These are phyloP conservation scores for Coprinopsis strossmayeri DNA, from an alignment of 768 basidiomycete genomes.

Conservation along the genomic window DNA sequence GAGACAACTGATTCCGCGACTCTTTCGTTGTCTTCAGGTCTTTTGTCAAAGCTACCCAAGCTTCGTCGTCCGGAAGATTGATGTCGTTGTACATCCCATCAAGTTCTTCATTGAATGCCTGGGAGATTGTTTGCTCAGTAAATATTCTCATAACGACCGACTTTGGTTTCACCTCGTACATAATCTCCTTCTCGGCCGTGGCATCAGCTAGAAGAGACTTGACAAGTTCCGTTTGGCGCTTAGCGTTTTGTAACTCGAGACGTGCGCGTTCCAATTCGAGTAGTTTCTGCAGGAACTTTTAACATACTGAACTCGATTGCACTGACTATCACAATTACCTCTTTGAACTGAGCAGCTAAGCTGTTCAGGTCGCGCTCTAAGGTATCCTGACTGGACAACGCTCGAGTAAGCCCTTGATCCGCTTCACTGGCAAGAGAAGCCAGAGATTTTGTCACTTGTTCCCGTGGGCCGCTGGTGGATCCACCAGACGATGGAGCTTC, in stretches of 20 bases:
- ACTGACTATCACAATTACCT: no score
- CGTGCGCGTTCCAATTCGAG: constrained; percentile 57
- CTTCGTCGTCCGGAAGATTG: constrained; percentile 75
- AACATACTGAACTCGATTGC: no score
- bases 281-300: constrained; percentile 35
- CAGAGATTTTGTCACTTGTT: constrained; percentile 37
- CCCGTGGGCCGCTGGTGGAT: constrained; percentile 20
- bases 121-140: no score
- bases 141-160: not conserved
- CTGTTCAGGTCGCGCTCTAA: constrained; percentile 44
- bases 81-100: constrained; percentile 87
- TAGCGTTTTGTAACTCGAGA: constrained; percentile 60
- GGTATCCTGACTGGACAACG: constrained; percentile 47
- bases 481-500: constrained; percentile 21
- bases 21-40: constrained; percentile 76
- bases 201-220: constrained; percentile 72
- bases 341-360: constrained; percentile 45
- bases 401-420: constrained; percentile 48
- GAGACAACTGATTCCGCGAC: constrained; percentile 59
- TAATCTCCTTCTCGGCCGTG: constrained; percentile 84
- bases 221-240: constrained; percentile 72
- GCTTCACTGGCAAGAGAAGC: constrained; percentile 50
- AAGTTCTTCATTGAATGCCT: constrained; percentile 94
- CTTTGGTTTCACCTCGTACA: constrained; percentile 65
- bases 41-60: constrained; percentile 69